Evolutionary conservation across 768 basidiomycete genomes (phyloP), one percentile per base, ranked within the genome.

Genomic region (Leccinellum luteum): DNA sequence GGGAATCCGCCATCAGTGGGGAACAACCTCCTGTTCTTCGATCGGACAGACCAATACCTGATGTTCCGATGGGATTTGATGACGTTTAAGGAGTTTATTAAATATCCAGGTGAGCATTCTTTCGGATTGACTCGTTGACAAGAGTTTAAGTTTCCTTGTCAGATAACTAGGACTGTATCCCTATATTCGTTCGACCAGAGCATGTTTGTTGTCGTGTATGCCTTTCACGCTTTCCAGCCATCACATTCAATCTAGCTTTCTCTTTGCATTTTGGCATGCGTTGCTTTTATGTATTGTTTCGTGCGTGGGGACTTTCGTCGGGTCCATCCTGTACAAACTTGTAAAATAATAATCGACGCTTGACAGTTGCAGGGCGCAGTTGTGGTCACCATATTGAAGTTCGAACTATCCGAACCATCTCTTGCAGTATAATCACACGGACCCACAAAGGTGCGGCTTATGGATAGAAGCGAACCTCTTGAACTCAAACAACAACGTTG

Each of bases 41-140:
- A 51, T 23, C 38, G 56, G 51, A 45, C 10, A 70, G 54, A 41
- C 64, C 62, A 6, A 34, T 62, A 15, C 60, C 70, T 4, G 71
- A 74, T 13, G 71, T 72, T 8, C 71, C 71, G 12, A 55, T 53
- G 9, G 71, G 68, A 31, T 68, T 69, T 59, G 70, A 70, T 8
- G 66, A 72, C 15, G 27, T 57, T 57, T 23, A 60, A n/a, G 50
- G 21, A 3, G 5, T 45, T 32, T 71, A 55, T 56, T 69, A 28
- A 63, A 32, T 41, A 17, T 27, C 45, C 6, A 59, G 62, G 64
- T 60, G 35, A 60, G 59, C 23, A 38, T 6, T 43, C 41, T 43
- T 3, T 30, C 27, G 12, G 3, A 10, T 54, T n/a, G 6, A 41
- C 19, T 21, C 30, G 43, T 23, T 17, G 43, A 49, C 6, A 35